phyloP scores from a whole-genome alignment of 2,329 filamentous ascomycete species.

The Ascochyta lentis region DNA sequence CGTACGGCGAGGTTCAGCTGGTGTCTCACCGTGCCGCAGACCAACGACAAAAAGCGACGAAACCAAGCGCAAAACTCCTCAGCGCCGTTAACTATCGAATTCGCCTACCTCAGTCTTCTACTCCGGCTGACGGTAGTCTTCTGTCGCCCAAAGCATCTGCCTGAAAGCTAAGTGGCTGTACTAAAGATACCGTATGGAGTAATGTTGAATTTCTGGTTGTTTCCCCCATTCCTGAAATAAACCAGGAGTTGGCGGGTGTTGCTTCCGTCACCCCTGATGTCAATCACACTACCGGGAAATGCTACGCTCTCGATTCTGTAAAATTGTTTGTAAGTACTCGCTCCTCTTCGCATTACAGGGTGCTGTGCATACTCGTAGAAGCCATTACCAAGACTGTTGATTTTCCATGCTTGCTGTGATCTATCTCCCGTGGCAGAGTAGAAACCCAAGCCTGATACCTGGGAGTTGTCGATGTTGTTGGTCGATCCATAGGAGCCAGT shows the following conservation, averaged over 20 bases:
- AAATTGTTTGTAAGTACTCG: background rate
- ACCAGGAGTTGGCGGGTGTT: background rate
- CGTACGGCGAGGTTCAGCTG: background rate
- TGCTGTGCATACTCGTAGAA: background rate
- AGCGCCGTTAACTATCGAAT: too few relatives aligned
- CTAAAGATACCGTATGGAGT: too few relatives aligned
- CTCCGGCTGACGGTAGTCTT: too few relatives aligned
- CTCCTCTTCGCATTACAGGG: background rate
- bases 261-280: background rate
- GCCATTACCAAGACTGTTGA: background rate
- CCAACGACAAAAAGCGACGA: background rate
- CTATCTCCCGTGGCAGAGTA: background rate
- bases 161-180: too few relatives aligned
- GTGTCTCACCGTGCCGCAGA: background rate
- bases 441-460: background rate
- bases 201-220: too few relatives aligned
- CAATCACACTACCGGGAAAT: background rate
- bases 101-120: too few relatives aligned
- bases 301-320: background rate
- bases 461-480: background rate
- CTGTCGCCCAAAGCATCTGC: too few relatives aligned
- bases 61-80: too few relatives aligned
- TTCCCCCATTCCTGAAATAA: background rate
- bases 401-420: background rate
- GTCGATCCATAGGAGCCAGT: too few relatives aligned